Base-by-base conservation (phyloP, 1,139 yeast genomes). In the Geotrichum histeridarum region DNA sequence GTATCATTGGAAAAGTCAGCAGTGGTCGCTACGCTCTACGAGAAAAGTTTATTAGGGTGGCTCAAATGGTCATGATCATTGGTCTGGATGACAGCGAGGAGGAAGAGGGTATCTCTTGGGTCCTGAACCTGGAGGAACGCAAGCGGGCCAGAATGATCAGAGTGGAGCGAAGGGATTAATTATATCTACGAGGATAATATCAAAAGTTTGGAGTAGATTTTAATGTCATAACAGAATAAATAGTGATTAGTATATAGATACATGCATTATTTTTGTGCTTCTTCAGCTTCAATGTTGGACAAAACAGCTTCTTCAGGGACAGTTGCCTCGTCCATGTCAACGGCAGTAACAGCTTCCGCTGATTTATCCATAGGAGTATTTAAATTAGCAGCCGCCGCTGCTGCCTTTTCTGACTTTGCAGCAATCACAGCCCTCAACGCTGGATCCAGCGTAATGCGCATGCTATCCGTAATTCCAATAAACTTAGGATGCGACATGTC, bases 1-100 rank as follows among this genome's bases (percentile, higher is more conserved):
- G 80, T 48, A 77, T 91, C 42, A 86, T 93, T 51, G 62, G 69
- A 17, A 62, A 63, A 18, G 66, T 70, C 14, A 65, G 70, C 30
- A 70, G 67, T 32, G 64, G 67, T 8, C 61, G 70, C 51, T 93
- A 89, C 68, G 80, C 79, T 47, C 73, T 90, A 62, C 76, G 96
- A 59, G 93, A 88, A 58, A 80, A 81, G 64, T 93, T 91, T 66
- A 77, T 86, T 2, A 77, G 89, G 57, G 83, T 89, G 2, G 89
- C 96, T 0, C 98, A 91, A 68, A 77, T 91, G 48, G 86, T 89
- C 8, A 79, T 88, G 73, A 74, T 89, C 48, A 75, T 90, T 42
- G 94, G 96, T 1, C 78, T 89, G 74, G 96, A 89, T 62, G 93
- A 86, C 58, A 93, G 84, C 53, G 95, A 86, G 8, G 79, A 76